Conservation (phyloP, 2,329 filamentous ascomycete species). For the Hypoxylon sp. region DNA sequence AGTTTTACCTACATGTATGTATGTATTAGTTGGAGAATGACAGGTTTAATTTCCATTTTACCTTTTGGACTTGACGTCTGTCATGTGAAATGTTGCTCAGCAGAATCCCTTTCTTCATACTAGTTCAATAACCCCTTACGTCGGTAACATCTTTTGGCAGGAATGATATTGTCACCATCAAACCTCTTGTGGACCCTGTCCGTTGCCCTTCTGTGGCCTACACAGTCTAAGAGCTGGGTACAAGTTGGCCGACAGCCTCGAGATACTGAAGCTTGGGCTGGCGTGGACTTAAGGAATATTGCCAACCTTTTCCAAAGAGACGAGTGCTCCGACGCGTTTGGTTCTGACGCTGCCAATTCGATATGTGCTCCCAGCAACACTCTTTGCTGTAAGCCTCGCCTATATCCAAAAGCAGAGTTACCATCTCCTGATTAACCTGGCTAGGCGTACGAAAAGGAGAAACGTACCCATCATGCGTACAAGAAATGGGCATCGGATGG, state of each 20-base stretch:
- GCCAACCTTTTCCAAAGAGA: conserved; percentile 3
- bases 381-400: conserved; percentile 6
- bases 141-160: background rate
- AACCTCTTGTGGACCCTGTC: background rate
- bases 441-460: conserved; percentile 1
- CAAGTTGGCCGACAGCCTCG: background rate
- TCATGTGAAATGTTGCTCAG: background rate
- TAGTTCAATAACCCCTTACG: background rate
- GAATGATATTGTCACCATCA: background rate
- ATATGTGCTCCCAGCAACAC: conserved; percentile 10
- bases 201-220: background rate
- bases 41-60: background rate
- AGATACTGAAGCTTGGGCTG: background rate
- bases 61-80: background rate
- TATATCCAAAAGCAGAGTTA: background rate
- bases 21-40: background rate
- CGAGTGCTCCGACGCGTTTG: conserved; percentile 1
- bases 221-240: background rate
- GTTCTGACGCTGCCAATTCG: background rate
- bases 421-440: background rate
- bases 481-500: conserved; percentile 10
- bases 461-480: background rate
- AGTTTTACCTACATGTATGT: background rate
- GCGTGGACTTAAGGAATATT: background rate
- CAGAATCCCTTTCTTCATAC: background rate